These are phyloP conservation scores for Juglanconis oblonga DNA, from an alignment of 2,329 filamentous ascomycete genomes.

Conservation along the genomic window DNA sequence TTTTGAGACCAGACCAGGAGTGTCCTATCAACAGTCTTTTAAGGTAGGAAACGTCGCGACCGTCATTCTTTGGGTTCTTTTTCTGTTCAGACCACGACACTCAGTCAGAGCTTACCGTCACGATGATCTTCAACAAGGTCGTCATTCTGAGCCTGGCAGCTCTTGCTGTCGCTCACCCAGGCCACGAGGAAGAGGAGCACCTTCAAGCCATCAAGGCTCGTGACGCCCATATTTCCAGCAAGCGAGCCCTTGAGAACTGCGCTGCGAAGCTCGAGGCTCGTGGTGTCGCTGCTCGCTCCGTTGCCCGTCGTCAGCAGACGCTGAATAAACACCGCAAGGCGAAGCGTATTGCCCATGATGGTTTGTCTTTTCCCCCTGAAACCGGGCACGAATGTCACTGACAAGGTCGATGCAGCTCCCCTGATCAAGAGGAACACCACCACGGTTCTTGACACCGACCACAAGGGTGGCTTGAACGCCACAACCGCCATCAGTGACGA, in stretches of 20 bases:
- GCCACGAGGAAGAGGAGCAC: conserved; percentile 4
- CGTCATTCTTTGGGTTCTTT: background rate
- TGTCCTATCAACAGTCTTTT: background rate
- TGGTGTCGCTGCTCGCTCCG: conserved; percentile 5
- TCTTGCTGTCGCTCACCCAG: conserved; percentile 9
- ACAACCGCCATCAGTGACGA: background rate
- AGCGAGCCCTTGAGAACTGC: conserved; percentile 9
- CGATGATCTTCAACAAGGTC: conserved; percentile 10
- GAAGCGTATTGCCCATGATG: conserved; percentile 1
- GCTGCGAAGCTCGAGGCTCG: conserved; percentile 14
- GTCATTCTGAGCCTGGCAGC: conserved; percentile 3
- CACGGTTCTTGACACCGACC: conserved; percentile 1
- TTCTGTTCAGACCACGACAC: too few relatives aligned
- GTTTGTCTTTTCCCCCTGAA: background rate
- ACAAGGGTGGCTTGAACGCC: conserved; percentile 1
- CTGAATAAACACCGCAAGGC: conserved; percentile 3
- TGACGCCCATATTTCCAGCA: background rate
- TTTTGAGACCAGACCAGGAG: too few relatives aligned
- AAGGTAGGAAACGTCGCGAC: background rate
- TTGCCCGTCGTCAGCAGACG: conserved; percentile 6
- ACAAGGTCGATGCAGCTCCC: background rate
- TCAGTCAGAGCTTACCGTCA: background rate
- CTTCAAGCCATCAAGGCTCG: background rate
- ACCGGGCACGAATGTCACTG: background rate
- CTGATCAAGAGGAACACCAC: conserved; percentile 8